These are phyloP conservation scores for Gnomoniopsis sp. DNA, from an alignment of 2,329 filamentous ascomycete species.

Conservation along the genomic window DNA sequence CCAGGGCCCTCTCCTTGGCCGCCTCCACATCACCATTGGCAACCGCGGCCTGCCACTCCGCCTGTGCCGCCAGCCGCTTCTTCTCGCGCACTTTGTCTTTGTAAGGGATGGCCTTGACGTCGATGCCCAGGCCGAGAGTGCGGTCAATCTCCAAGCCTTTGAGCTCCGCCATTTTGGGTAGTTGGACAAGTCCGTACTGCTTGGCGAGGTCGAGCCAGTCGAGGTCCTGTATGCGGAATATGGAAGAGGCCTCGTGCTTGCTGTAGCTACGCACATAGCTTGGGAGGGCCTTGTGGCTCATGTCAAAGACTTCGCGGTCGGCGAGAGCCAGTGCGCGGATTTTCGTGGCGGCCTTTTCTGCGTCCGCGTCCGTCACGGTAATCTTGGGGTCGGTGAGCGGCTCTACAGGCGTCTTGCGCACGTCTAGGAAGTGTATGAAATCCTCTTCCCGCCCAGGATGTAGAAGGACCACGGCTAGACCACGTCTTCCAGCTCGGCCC, in stretches of 20 bases:
- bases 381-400: slow-evolving; percentile 58
- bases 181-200: slow-evolving; percentile 80
- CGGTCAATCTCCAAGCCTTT: slow-evolving; percentile 64
- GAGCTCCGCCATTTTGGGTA: slow-evolving; percentile 93
- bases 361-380: slow-evolving; percentile 58
- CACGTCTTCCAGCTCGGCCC: slow-evolving; percentile 82
- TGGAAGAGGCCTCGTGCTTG: slow-evolving; percentile 86
- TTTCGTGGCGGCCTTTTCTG: slow-evolving; percentile 32
- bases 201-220: slow-evolving; percentile 80
- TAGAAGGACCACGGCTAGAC: slow-evolving; percentile 81
- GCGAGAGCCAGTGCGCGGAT: slow-evolving; percentile 37
- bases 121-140: slow-evolving; percentile 57
- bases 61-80: slow-evolving; percentile 55
- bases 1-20: slow-evolving; percentile 37
- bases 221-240: slow-evolving; percentile 78
- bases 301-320: slow-evolving; percentile 74
- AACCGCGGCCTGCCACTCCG: slow-evolving; percentile 42
- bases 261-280: slow-evolving; percentile 90
- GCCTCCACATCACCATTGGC: slow-evolving; percentile 33
- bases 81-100: slow-evolving; percentile 70
- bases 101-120: slow-evolving; percentile 68
- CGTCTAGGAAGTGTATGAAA: slow-evolving; percentile 81
- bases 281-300: slow-evolving; percentile 87
- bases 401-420: slow-evolving; percentile 80
- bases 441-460: slow-evolving; percentile 84